A percentile compares a stretch with the other conserved stretches of the same genome.
These are phyloP conservation scores for Phlebiopsis gigantea DNA, from an alignment of 768 basidiomycete species.

Conservation along the genomic window DNA sequence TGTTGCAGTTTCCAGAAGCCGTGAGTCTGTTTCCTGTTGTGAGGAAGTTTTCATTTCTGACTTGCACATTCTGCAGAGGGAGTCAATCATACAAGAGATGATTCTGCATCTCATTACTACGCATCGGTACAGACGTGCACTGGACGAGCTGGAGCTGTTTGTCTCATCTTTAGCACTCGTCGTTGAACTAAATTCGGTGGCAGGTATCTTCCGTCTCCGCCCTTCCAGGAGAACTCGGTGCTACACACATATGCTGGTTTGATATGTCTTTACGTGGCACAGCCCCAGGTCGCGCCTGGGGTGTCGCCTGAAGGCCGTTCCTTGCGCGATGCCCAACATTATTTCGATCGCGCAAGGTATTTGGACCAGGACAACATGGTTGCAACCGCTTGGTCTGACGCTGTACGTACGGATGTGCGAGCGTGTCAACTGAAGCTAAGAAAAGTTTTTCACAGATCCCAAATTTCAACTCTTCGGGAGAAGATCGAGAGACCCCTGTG, in stretches of 20 bases:
- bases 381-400: constrained; percentile 46
- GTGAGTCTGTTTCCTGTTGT: constrained; percentile 35
- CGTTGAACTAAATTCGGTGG: constrained; percentile 1
- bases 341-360: constrained; percentile 56
- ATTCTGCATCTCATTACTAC: constrained; percentile 58
- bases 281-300: constrained; percentile 22
- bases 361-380: constrained; percentile 56
- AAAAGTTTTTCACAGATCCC: constrained; percentile 12
- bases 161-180: constrained; percentile 18
- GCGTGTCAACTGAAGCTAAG: not conserved
- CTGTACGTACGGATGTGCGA: constrained; percentile 34
- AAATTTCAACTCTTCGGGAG: constrained; percentile 8
- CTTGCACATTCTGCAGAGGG: constrained; percentile 43
- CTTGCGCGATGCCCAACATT: constrained; percentile 51
- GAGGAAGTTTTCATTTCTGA: not conserved
- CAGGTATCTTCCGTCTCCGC: constrained; percentile 84
- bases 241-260: constrained; percentile 84
- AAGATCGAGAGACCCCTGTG: constrained; percentile 17
- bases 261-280: constrained; percentile 59
- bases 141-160: constrained; percentile 85
- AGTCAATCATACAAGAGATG: constrained; percentile 70
- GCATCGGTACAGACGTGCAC: constrained; percentile 58
- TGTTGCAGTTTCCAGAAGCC: constrained; percentile 62
- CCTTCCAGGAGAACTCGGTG: constrained; percentile 76
- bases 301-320: not conserved